Evolutionary conservation across 2,329 filamentous ascomycete species (phyloP), one percentile per base, ranked within the genome.

Genomic region (Lasiodiplodia gonubiensis): DNA sequence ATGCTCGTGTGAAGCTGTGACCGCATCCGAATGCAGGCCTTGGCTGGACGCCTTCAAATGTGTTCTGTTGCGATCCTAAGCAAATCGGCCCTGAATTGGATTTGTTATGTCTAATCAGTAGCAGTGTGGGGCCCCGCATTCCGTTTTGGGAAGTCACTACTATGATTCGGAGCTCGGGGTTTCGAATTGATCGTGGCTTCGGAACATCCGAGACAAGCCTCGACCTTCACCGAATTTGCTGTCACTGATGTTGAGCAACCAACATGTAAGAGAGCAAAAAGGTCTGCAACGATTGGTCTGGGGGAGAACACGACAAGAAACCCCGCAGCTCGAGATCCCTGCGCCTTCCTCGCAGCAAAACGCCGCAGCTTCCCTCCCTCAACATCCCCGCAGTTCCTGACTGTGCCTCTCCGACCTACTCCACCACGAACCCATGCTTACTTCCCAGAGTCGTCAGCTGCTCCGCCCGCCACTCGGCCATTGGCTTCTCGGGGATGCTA

Each of bases 401-500:
- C 42, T 4, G 10, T 14, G 18, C 39, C 39, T 46, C 42, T 33
- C 30, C 4, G 0, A 30, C 30, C 35, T 49, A 42, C 57, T 60
- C 37, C 57, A 59, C 37, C 35, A 46, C 55, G 12, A 59, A 59
- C 33, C 55, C 55, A 18, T 42, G 55, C 21, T 59, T 37, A 10
- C 25, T 6, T 23, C 6, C 55, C 55, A 59, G 16, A 12, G 21
- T 14, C 16, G 42, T 35, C 25, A 61, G 7, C 39, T 49, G 57
- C 42, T 27, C 39, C 57, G 42, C 27, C 23, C 21, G 39, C 57
- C 57, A 61, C 39, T 61, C 27, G 10, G 4, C 18, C 57, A 61
- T 61, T 23, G 57, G 57, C 42, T 35, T 21, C 25, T 61, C 57
- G 8, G 57, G 57, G 5, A 61, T 30, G 27, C 57, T 61, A 5